phyloP scores from a whole-genome alignment of 176 grass and related monocot species.

The Triticum dicoccoides region DNA sequence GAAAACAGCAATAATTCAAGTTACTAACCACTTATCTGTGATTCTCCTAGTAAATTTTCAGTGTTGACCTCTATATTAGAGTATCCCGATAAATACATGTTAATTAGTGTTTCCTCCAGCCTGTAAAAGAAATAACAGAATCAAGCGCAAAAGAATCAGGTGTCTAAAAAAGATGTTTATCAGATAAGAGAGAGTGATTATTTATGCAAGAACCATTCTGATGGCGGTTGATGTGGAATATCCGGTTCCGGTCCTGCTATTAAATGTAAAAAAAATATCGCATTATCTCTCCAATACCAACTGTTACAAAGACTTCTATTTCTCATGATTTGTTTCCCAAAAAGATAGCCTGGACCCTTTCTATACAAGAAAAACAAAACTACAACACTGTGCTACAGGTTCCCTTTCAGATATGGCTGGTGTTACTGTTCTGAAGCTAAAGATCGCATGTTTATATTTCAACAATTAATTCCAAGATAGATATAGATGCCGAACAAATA shows the following conservation, averaged over 20 bases:
- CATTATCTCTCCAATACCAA: conserved; percentile 24
- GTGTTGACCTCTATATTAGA: conserved; percentile 28
- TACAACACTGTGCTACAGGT: neutral
- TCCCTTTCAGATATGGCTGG: neutral
- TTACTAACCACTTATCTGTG: conserved; percentile 34
- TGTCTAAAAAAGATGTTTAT: neutral
- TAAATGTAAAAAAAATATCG: conserved; percentile 13
- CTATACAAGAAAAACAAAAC: neutral
- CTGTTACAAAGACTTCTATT: conserved; percentile 6
- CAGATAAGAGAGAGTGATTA: neutral
- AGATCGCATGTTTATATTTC: neutral
- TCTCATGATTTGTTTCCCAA: neutral
- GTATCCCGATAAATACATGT: conserved; percentile 88
- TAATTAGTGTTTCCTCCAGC: conserved; percentile 87
- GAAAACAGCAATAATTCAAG: neutral
- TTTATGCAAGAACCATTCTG: conserved; percentile 67
- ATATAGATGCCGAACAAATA: neutral
- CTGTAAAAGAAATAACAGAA: conserved; percentile 23
- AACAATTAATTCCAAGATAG: conserved; percentile 14
- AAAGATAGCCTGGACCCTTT: neutral
- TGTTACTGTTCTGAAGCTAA: neutral
- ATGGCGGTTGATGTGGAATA: conserved; percentile 39
- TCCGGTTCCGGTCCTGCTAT: conserved; percentile 32
- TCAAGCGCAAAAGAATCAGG: conserved; percentile 14
- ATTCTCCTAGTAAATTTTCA: conserved; percentile 23